phyloP scores from a whole-genome alignment of 192 early-diverging fungal genomes.

The Spinellus fusiger region DNA sequence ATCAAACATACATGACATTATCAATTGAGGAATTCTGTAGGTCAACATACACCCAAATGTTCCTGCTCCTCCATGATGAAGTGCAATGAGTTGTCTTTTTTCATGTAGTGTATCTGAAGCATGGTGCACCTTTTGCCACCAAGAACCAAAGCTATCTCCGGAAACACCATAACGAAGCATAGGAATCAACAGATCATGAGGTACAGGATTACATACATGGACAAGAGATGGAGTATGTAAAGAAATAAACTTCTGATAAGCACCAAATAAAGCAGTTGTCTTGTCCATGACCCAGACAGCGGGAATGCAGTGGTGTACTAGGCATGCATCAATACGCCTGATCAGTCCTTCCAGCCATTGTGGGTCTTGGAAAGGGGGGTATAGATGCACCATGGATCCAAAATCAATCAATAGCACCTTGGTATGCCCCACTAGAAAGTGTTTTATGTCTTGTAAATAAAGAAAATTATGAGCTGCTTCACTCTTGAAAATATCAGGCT shows the following conservation, averaged over 20 bases:
- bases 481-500: neutral
- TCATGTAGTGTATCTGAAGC: neutral
- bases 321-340: neutral
- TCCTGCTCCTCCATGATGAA: neutral
- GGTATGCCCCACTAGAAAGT: neutral
- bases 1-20: neutral
- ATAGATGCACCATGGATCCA: neutral
- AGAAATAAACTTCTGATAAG: neutral
- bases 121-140: neutral
- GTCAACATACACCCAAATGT: neutral
- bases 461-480: neutral
- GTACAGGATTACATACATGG: neutral
- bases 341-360: neutral
- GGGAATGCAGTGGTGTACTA: neutral
- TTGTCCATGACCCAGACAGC: neutral
- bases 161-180: neutral
- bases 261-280: neutral
- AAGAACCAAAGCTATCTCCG: neutral
- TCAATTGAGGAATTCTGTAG: neutral
- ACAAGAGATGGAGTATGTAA: neutral
- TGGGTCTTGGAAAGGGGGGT: neutral
- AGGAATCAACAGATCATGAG: neutral
- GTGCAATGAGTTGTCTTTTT: neutral
- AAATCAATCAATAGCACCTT: neutral
- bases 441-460: neutral